A percentile compares a stretch with the other conserved stretches of the same genome.
Conservation (phyloP, 1,139 yeast genomes). For the Chernovozyma aurita region DNA sequence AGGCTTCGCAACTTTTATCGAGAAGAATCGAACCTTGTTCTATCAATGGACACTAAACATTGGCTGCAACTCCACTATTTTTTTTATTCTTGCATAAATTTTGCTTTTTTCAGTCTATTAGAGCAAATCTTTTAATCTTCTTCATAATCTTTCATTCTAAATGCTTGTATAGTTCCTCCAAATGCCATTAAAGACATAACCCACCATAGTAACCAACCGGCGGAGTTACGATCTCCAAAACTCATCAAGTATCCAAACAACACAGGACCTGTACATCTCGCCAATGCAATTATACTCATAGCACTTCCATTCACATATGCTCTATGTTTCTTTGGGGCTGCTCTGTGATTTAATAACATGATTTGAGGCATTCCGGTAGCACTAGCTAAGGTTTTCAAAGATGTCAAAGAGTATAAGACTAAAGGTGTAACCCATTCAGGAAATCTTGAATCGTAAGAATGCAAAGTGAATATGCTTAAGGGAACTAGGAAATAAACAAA, state of each 20-base stretch:
- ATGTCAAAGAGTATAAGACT: conserved; percentile 9
- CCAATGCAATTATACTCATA: conserved; percentile 20
- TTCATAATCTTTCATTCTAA: conserved; percentile 28
- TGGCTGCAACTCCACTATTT: too few relatives aligned
- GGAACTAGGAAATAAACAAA: conserved; percentile 19
- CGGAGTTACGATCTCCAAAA: conserved; percentile 34
- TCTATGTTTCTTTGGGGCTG: conserved; percentile 19
- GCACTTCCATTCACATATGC: conserved; percentile 21
- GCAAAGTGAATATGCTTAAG: conserved; percentile 18
- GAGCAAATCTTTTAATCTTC: too few relatives aligned
- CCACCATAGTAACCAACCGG: conserved; percentile 53
- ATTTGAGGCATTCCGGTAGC: conserved; percentile 16
- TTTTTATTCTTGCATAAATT: too few relatives aligned
- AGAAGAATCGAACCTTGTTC: too few relatives aligned
- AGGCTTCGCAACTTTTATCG: too few relatives aligned
- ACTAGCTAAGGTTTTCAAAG: conserved; percentile 16
- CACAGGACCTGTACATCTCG: conserved; percentile 20
- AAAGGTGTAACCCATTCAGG: conserved; percentile 14
- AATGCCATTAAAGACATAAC: conserved; percentile 33
- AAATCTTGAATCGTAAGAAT: conserved; percentile 12
- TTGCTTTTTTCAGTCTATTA: too few relatives aligned
- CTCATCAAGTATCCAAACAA: conserved; percentile 57
- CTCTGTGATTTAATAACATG: conserved; percentile 18
- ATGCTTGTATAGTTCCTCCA: conserved; percentile 28
- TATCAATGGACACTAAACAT: too few relatives aligned